These are phyloP conservation scores for Blepharisma stoltei DNA, from an alignment of 73 alveolate genomes.

Conservation along the genomic window DNA sequence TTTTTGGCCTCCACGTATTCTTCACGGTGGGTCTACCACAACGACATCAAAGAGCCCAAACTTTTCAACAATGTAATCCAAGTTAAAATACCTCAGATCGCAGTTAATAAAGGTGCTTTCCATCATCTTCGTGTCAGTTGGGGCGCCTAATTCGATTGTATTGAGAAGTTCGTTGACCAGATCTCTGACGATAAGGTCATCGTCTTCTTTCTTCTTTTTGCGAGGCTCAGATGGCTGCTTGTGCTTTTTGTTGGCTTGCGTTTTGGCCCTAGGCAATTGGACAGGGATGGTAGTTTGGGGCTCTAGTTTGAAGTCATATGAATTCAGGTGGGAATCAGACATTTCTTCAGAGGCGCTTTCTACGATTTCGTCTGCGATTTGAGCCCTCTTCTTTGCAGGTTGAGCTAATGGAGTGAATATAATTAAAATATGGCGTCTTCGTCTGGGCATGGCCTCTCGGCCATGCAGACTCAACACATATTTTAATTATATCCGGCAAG, in stretches of 20 bases:
- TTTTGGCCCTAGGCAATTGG: conserved; percentile 24
- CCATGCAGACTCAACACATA: too few relatives aligned
- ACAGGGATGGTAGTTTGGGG: not conserved
- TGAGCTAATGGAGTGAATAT: not conserved
- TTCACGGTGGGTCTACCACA: conserved; percentile 89
- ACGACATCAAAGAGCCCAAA: conserved; percentile 81
- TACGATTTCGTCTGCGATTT: too few relatives aligned
- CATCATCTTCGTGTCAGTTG: not conserved
- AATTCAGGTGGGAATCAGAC: not conserved
- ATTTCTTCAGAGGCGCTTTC: too few relatives aligned
- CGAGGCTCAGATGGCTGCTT: not conserved
- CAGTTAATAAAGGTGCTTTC: conserved; percentile 76
- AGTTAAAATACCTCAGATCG: conserved; percentile 82
- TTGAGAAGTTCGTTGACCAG: not conserved
- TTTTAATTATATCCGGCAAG: too few relatives aligned
- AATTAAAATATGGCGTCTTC: too few relatives aligned
- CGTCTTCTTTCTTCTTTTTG: not conserved
- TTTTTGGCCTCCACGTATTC: conserved; percentile 87
- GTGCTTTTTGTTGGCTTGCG: conserved; percentile 27
- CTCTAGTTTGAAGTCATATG: not conserved
- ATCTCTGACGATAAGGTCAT: not conserved
- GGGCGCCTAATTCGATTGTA: not conserved
- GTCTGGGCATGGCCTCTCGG: too few relatives aligned
- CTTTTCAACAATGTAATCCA: conserved; percentile 62
- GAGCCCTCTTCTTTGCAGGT: too few relatives aligned